Evolutionary conservation across 75 land plant genomes (phyloP).

Genomic region (Sequoia sempervirens): DNA sequence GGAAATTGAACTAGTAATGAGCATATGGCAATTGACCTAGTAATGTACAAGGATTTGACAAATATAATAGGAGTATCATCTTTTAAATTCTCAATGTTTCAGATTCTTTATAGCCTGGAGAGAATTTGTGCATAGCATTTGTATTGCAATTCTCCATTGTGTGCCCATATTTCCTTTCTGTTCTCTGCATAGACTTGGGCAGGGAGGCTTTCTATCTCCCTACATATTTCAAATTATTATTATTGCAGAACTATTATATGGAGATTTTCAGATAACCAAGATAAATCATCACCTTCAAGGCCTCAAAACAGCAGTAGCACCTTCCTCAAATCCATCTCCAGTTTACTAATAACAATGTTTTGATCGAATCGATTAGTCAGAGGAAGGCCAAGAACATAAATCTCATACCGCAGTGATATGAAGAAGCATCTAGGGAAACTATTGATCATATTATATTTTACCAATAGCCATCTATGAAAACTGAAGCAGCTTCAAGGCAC

Average conservation of each 20-base stretch:
- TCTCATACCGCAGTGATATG: not conserved
- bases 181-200: not conserved
- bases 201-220: not conserved
- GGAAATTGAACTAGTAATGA: too few relatives aligned
- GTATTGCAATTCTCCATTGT: too few relatives aligned
- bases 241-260: not conserved
- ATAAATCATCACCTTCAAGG: too few relatives aligned
- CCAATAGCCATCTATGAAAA: not conserved
- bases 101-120: not conserved
- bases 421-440: not conserved
- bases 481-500: not conserved
- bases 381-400: not conserved
- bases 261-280: too few relatives aligned
- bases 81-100: not conserved
- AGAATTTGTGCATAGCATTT: not conserved
- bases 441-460: not conserved
- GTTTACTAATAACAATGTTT: not conserved
- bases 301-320: not conserved
- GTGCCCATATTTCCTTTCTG: not conserved
- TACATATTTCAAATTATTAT: too few relatives aligned
- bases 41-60: not conserved
- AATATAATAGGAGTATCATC: not conserved
- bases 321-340: not conserved
- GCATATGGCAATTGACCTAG: too few relatives aligned
- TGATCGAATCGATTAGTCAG: not conserved